These are phyloP conservation scores for Cyclostephanos tholiformis DNA, from an alignment of 108 stramenopile species.

Conservation along the genomic window DNA sequence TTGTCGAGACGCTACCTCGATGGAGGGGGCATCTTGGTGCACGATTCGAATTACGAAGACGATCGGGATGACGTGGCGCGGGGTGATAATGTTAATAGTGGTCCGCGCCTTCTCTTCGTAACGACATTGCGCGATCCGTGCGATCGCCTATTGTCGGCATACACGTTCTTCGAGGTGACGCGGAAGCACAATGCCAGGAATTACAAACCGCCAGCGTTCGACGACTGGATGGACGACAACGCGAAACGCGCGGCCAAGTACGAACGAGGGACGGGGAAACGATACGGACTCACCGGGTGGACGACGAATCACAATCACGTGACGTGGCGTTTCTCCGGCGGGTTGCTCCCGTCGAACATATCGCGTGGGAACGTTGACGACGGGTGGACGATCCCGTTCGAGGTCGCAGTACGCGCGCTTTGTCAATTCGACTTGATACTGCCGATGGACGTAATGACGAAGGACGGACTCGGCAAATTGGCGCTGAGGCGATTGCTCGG, in stretches of 20 bases:
- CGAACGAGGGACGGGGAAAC: constrained; percentile 8
- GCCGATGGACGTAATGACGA: constrained; percentile 48
- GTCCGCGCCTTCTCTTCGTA: constrained; percentile 31
- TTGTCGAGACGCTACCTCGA: constrained; percentile 18
- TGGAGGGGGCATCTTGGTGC: too few species aligned
- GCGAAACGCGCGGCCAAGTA: neutral
- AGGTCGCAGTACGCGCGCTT: constrained; percentile 39
- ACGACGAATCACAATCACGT: constrained; percentile 45
- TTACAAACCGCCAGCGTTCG: constrained; percentile 19
- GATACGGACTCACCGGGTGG: neutral
- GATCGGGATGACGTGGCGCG: neutral
- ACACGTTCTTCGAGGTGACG: constrained; percentile 41
- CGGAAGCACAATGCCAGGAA: constrained; percentile 10
- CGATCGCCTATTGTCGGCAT: constrained; percentile 55
- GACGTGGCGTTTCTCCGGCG: constrained; percentile 53
- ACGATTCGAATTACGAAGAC: neutral
- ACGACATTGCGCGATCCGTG: constrained; percentile 56
- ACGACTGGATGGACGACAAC: constrained; percentile 22
- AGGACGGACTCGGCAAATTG: constrained; percentile 10
- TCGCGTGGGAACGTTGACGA: constrained; percentile 8
- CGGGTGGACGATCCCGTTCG: constrained; percentile 27
- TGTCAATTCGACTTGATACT: constrained; percentile 37
- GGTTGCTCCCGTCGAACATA: constrained; percentile 6
- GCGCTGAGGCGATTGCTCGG: constrained; percentile 25
- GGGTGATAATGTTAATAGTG: neutral